Evolutionary conservation across 805 yeast species (phyloP).

Genomic region (Zygoascus bituminiphila): DNA sequence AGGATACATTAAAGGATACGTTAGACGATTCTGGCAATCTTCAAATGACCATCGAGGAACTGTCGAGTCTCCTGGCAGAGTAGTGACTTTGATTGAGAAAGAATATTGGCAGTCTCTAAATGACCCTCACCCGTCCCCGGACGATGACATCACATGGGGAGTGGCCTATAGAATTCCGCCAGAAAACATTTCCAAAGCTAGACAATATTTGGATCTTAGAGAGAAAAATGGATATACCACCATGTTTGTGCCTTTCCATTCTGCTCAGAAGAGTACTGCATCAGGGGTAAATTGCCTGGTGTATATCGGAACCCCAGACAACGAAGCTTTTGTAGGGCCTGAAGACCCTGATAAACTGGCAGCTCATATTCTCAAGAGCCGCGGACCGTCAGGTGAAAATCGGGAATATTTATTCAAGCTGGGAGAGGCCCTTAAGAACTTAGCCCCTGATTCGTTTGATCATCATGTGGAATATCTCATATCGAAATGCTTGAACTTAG

Average conservation of each 20-base stretch:
- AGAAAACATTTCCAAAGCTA: slow-evolving; percentile 50
- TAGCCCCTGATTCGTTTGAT: slow-evolving; percentile 35
- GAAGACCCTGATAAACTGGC: slow-evolving; percentile 58
- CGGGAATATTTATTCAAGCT: slow-evolving; percentile 57
- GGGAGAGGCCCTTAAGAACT: slow-evolving; percentile 38
- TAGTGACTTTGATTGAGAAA: slow-evolving; percentile 66
- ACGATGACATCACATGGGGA: slow-evolving; percentile 50
- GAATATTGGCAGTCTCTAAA: slow-evolving; percentile 41
- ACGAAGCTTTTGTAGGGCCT: slow-evolving; percentile 80
- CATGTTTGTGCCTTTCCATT: slow-evolving; percentile 55
- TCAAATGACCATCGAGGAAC: slow-evolving; percentile 88
- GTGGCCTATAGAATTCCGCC: slow-evolving; percentile 77
- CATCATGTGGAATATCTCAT: slow-evolving; percentile 36
- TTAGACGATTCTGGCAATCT: slow-evolving; percentile 86
- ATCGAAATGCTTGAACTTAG: background rate
- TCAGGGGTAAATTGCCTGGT: slow-evolving; percentile 28
- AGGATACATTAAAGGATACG: slow-evolving; percentile 68
- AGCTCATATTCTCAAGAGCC: slow-evolving; percentile 41
- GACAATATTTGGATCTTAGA: slow-evolving; percentile 64
- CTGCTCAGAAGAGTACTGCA: slow-evolving; percentile 9
- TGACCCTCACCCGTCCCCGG: slow-evolving; percentile 32
- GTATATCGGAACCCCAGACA: slow-evolving; percentile 76
- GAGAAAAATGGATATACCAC: slow-evolving; percentile 85
- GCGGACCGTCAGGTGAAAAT: slow-evolving; percentile 81
- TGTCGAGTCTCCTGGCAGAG: slow-evolving; percentile 80